These are phyloP conservation scores for Zygosaccharomyces gambellarensis DNA, from an alignment of 805 yeast species.

Conservation along the genomic window DNA sequence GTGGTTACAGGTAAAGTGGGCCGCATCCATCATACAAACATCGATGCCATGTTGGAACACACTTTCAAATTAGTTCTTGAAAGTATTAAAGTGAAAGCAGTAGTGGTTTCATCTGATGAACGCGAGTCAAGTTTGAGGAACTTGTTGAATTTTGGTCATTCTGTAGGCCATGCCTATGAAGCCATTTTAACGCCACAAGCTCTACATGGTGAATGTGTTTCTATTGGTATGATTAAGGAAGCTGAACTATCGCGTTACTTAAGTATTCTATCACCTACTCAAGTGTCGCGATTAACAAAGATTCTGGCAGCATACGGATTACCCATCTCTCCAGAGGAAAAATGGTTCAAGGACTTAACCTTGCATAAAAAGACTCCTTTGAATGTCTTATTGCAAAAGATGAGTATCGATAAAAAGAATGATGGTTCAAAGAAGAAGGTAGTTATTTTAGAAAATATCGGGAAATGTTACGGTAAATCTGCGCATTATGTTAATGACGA, in stretches of 20 bases:
- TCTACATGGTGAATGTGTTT: slow-evolving; percentile 97
- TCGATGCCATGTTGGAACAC: slow-evolving; percentile 65
- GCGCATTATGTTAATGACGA: slow-evolving; percentile 82
- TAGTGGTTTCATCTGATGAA: slow-evolving; percentile 89
- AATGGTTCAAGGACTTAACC: slow-evolving; percentile 64
- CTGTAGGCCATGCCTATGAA: slow-evolving; percentile 97
- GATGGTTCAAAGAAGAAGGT: slow-evolving; percentile 88
- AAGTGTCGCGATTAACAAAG: slow-evolving; percentile 83
- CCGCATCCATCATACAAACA: slow-evolving; percentile 51
- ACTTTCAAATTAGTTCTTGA: slow-evolving; percentile 75
- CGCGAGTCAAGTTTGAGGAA: slow-evolving; percentile 93
- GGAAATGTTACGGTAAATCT: slow-evolving; percentile 80
- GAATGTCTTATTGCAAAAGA: slow-evolving; percentile 66
- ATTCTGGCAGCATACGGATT: slow-evolving; percentile 81
- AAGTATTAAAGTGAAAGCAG: slow-evolving; percentile 86
- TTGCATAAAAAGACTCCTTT: slow-evolving; percentile 69
- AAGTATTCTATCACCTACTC: slow-evolving; percentile 85
- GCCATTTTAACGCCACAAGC: slow-evolving; percentile 97
- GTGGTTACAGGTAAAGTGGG: slow-evolving; percentile 31
- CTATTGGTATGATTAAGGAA: slow-evolving; percentile 91
- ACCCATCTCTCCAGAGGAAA: slow-evolving; percentile 75
- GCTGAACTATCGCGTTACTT: slow-evolving; percentile 92
- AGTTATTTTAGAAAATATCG: slow-evolving; percentile 78
- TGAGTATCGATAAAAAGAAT: slow-evolving; percentile 96
- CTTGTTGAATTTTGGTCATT: slow-evolving; percentile 89